phyloP scores from a whole-genome alignment of 805 yeast genomes.

The Wickerhamiella allomyrinae region DNA sequence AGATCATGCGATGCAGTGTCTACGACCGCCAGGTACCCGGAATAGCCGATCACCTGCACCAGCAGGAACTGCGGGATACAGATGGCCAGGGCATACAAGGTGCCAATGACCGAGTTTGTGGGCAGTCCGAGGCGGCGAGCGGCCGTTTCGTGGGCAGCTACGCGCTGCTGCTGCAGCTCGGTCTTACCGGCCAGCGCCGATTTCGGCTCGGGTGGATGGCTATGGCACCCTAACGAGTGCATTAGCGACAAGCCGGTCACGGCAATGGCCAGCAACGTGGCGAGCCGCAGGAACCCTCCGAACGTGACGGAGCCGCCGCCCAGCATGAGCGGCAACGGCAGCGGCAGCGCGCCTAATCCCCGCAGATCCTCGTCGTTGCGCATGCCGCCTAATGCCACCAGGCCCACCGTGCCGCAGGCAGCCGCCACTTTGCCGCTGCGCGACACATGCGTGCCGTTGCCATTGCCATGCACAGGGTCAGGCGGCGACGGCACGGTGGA shows the following conservation, averaged over 20 bases:
- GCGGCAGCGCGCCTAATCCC: neutral
- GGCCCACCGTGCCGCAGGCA: neutral
- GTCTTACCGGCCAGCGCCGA: neutral
- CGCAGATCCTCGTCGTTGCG: constrained; percentile 2
- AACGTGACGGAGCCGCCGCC: neutral
- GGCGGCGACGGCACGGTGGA: neutral
- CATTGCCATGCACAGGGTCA: neutral
- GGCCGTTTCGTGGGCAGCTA: neutral
- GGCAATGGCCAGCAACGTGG: neutral
- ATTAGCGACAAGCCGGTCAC: neutral
- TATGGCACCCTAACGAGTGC: neutral
- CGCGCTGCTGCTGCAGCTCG: constrained; percentile 1
- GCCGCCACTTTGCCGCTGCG: neutral
- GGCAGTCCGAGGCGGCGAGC: neutral
- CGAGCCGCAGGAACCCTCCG: neutral
- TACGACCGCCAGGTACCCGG: neutral
- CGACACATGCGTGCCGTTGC: neutral
- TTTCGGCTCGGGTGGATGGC: neutral
- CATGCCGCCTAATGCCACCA: constrained; percentile 1
- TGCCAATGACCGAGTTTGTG: neutral
- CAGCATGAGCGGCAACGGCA: neutral
- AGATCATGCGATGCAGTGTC: neutral
- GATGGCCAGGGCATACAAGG: neutral
- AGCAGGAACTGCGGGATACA: neutral
- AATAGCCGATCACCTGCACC: constrained; percentile 2